These are phyloP conservation scores for Aspergillus kassunensis DNA, from an alignment of 495 filamentous ascomycete genomes.

Conservation along the genomic window DNA sequence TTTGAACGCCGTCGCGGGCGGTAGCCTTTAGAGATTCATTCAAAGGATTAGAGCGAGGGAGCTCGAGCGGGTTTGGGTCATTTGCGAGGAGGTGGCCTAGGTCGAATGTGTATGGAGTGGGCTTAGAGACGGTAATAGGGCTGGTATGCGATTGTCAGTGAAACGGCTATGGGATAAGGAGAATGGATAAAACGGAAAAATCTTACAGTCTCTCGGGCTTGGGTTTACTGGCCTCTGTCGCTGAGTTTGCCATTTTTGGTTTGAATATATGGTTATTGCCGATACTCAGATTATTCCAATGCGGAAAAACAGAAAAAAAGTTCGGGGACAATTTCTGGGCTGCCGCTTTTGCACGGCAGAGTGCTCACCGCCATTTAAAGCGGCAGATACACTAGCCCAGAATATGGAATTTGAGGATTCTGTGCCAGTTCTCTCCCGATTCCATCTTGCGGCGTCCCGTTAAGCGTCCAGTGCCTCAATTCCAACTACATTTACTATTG, in stretches of 20 bases:
- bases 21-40: slow-evolving; percentile 55
- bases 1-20: slow-evolving; percentile 83
- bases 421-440: slow-evolving; percentile 23
- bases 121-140: slow-evolving; percentile 67
- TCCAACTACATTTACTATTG: slow-evolving; percentile 26
- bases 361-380: slow-evolving; percentile 17
- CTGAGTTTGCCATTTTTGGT: slow-evolving; percentile 27
- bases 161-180: neutral
- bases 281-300: slow-evolving; percentile 1
- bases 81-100: slow-evolving; percentile 77
- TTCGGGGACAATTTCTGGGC: slow-evolving; percentile 20
- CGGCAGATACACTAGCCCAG: slow-evolving; percentile 22
- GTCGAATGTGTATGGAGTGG: slow-evolving; percentile 88
- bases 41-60: slow-evolving; percentile 32
- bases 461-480: slow-evolving; percentile 22
- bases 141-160: slow-evolving; percentile 23
- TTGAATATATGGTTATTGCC: slow-evolving; percentile 5
- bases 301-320: slow-evolving; percentile 24
- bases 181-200: neutral
- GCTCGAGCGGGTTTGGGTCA: slow-evolving; percentile 75
- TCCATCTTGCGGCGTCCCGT: slow-evolving; percentile 17
- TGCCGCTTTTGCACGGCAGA: slow-evolving; percentile 18
- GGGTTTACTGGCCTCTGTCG: slow-evolving; percentile 21
- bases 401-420: slow-evolving; percentile 19
- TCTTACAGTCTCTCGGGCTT: slow-evolving; percentile 45